Conservation (phyloP, 2,329 filamentous ascomycete genomes). For the Cadophora sp. region DNA sequence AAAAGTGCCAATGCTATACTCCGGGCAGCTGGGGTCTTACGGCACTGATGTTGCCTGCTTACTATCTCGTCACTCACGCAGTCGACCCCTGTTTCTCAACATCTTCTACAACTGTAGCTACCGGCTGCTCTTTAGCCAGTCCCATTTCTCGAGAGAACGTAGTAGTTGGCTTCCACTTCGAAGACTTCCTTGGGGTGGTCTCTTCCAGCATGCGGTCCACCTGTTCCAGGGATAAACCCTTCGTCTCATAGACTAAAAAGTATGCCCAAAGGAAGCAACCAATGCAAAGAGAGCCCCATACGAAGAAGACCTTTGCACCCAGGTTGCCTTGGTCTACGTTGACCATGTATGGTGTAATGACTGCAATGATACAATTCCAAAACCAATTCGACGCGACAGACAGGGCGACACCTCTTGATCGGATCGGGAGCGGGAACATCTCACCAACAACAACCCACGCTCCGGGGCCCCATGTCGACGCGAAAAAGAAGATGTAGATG, state of each 20-base stretch:
- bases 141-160: too few relatives aligned
- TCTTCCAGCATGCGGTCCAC: conserved; percentile 67
- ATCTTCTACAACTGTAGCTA: too few relatives aligned
- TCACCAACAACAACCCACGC: conserved; percentile 86
- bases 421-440: conserved; percentile 84
- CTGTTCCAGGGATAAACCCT: conserved; percentile 74
- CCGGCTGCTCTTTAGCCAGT: too few relatives aligned
- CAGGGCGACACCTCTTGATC: conserved; percentile 80
- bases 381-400: conserved; percentile 91
- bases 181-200: conserved; percentile 50
- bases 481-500: conserved; percentile 88
- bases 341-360: conserved; percentile 59
- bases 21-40: too few relatives aligned
- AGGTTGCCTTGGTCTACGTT: not conserved
- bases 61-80: too few relatives aligned
- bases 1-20: too few relatives aligned
- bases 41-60: too few relatives aligned
- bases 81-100: too few relatives aligned
- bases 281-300: not conserved
- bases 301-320: not conserved
- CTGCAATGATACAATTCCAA: conserved; percentile 73
- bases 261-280: not conserved
- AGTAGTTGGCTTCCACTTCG: too few relatives aligned
- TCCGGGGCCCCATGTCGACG: conserved; percentile 75
- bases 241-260: conserved; percentile 67